phyloP scores from a whole-genome alignment of 164 flowering plant species.

The Sextonia rubra region DNA sequence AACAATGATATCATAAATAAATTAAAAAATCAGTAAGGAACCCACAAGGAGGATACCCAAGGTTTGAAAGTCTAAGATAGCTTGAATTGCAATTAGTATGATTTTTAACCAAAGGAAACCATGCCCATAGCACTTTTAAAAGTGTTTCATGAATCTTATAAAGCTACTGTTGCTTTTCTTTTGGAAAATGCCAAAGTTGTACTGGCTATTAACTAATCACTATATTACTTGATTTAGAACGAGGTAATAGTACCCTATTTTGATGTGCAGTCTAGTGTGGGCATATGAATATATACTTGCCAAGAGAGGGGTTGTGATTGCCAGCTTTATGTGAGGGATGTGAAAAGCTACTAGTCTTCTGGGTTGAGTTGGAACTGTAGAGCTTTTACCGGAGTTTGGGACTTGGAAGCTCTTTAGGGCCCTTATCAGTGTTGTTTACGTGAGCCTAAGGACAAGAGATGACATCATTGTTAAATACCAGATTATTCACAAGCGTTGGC shows the following conservation, averaged over 20 bases:
- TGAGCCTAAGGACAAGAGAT: constrained; percentile 13
- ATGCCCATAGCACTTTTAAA: background rate
- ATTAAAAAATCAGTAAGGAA: background rate
- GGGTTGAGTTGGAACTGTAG: constrained; percentile 16
- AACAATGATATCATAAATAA: background rate
- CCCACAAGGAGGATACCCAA: constrained; percentile 2
- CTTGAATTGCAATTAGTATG: background rate
- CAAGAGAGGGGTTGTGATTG: constrained; percentile 2
- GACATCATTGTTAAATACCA: constrained; percentile 51
- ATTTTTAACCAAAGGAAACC: background rate
- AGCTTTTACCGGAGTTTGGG: background rate
- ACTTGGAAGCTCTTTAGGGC: constrained; percentile 3
- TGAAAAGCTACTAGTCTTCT: constrained; percentile 9
- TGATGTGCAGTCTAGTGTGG: background rate
- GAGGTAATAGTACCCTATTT: background rate
- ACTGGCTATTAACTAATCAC: background rate
- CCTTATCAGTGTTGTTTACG: background rate
- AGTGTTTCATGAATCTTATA: too few species aligned
- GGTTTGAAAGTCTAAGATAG: background rate
- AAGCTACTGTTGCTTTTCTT: background rate
- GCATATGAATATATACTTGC: background rate
- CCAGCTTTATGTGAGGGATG: constrained; percentile 1
- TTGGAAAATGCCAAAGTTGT: constrained; percentile 2
- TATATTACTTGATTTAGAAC: background rate
- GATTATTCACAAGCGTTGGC: constrained; percentile 55